Base-by-base conservation (phyloP, 2,329 filamentous ascomycete species). In the Ophiostoma perfectum region DNA sequence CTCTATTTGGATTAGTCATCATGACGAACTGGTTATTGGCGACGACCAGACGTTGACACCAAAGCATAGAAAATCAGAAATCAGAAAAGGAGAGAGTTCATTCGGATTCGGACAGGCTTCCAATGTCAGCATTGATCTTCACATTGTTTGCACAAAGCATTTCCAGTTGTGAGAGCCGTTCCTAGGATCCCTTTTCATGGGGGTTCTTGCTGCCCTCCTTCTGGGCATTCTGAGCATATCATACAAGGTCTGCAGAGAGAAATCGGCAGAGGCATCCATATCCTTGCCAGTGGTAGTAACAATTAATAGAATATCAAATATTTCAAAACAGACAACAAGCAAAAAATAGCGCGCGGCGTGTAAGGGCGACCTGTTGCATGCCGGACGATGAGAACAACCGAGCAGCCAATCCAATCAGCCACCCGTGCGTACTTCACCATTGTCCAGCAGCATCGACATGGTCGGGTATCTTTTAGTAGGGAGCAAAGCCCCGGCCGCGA, bases 401-500 rank as follows among this genome's bases (percentile, higher is more conserved):
- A 27, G 27, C 27, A 27, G 27, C 27, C 27, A 27, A 2, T 27
- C 27, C 27, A 27, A 27, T 27, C 27, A 27, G 27, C 5, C n/a
- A 6, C 38, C 16, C 5, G 5, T 11, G 8, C 3, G 27, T 11
- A 8, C 14, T 11, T 12, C 55, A 36, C 5, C 27, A 27, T 27
- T 36, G 9, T 12, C 55, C 18, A 36, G 11, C 55, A 18, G 12
- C 60, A 16, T 18, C 41, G 2, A 4, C 64, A 49, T 7, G 16
- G 64, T 44, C 18, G 42, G 9, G 27, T 6, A n/a, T 14, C 16
- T 14, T 2, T 55, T 66, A 66, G 52, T 66, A 66, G 3, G 66
- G 66, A 27, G 55, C 5, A 45, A 47, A 67, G 16, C 66, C 66
- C 74, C 88, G 83, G 68, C 84, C 84, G 73, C 89, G 85, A 67